These are phyloP conservation scores for Niveomyces coronatus DNA, from an alignment of 2,329 filamentous ascomycete genomes.

Conservation along the genomic window DNA sequence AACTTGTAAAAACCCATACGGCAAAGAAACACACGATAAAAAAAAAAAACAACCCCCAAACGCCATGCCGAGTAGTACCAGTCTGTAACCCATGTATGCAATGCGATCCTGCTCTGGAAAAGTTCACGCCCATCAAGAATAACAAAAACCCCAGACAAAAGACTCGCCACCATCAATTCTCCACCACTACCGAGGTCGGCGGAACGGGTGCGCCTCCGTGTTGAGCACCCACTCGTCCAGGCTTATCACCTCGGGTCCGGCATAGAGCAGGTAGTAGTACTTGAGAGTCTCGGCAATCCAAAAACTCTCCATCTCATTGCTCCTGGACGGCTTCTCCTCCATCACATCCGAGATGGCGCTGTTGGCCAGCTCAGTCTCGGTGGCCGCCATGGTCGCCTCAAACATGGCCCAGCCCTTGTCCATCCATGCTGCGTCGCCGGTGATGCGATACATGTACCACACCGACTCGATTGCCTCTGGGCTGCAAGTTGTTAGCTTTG, in stretches of 20 bases:
- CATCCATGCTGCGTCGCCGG: conserved; percentile 62
- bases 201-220: conserved; percentile 52
- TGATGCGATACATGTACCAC: conserved; percentile 86
- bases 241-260: conserved; percentile 52
- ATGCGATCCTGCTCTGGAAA: no score
- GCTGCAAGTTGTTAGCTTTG: conserved; percentile 27
- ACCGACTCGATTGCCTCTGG: conserved; percentile 83
- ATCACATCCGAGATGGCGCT: conserved; percentile 59
- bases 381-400: conserved; percentile 55
- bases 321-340: conserved; percentile 27
- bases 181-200: conserved; percentile 26
- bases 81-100: no score
- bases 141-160: no score
- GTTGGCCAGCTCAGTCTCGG: conserved; percentile 56
- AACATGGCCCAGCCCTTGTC: conserved; percentile 88
- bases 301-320: conserved; percentile 74
- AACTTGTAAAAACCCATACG: no score
- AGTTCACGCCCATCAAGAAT: no score
- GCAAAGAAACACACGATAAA: no score
- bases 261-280: conserved; percentile 81
- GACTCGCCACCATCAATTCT: not conserved
- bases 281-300: conserved; percentile 88
- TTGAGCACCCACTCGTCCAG: conserved; percentile 60
- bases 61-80: no score
- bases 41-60: not conserved